These are phyloP conservation scores for Phylloporus sp. DNA, from an alignment of 1,284 basidiomycete species.

Conservation along the genomic window DNA sequence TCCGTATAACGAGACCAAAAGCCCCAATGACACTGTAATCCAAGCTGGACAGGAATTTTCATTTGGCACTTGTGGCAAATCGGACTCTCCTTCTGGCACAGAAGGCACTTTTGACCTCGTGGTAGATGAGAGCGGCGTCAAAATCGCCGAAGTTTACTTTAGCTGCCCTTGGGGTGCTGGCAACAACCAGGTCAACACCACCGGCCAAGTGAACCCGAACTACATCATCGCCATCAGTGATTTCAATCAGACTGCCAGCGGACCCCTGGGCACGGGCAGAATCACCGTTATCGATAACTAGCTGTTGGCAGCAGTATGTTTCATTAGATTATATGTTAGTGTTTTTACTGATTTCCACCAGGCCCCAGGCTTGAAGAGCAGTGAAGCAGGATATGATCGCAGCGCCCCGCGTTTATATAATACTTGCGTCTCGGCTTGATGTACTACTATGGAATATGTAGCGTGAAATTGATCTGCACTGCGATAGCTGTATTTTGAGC, in stretches of 20 bases:
- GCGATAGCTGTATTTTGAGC: no score
- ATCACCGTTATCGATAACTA: background rate
- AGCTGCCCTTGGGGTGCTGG: background rate
- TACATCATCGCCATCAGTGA: background rate
- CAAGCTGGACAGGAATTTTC: background rate
- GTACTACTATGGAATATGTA: no score
- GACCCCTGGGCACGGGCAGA: conserved; percentile 3
- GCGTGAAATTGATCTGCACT: no score
- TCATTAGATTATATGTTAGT: background rate
- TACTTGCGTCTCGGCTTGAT: no score
- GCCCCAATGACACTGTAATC: background rate
- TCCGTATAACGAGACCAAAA: background rate
- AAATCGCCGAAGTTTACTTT: conserved; percentile 4
- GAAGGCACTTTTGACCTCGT: conserved; percentile 4
- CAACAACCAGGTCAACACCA: background rate
- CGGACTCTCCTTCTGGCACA: background rate
- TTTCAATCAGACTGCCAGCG: conserved; percentile 1
- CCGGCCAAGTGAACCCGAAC: background rate
- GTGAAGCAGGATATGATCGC: no score
- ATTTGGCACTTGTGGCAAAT: background rate
- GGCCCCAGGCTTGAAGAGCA: no score
- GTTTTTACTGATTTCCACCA: background rate
- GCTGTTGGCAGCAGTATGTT: background rate
- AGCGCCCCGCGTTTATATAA: no score
- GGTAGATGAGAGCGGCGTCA: background rate